Evolutionary conservation across 2,329 filamentous ascomycete species (phyloP), one percentile per base, ranked within the genome.

Genomic region (Aureobasidium subglaciale): DNA sequence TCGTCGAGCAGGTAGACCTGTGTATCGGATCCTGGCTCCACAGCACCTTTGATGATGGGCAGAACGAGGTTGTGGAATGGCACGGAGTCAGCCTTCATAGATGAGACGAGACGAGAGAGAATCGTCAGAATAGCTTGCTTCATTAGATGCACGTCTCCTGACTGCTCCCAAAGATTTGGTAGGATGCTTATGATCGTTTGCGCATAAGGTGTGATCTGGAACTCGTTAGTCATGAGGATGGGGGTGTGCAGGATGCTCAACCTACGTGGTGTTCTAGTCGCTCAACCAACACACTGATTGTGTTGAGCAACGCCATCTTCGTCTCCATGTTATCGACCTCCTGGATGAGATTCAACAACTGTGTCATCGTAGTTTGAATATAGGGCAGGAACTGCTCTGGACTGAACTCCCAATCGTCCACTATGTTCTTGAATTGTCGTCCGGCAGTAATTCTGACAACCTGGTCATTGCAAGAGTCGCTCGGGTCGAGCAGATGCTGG

Each of bases 371-470:
- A 18, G 85, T 80, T 1, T 87, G 78, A 0, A 89, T 87, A 67
- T 86, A 93, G 0, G 90, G 89, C 50, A 87, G 67, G 67, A 97
- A 96, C 10, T 77, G 73, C 4, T 87, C 81, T 2, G 84, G 78
- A 10, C 80, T 79, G 67, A 96, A 97, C 53, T 86, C 86, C 68
- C 91, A 90, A 40, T 95, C 90, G 63, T 96, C 87, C 0, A 89
- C 83, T 40, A 96, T 81, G 61, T 81, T 80, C 63, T 86, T 86
- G 49, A 99, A 81, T 63, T 95, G 89, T 55, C 91, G 81, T 5
- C 89, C 93, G 3, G 93, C 90, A 2, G 92, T 96, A 54, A 97
- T 86, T 13, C 90, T 84, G 29, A 99, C 93, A 0, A 97, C 91
- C 53, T 90, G 79, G 65, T 99, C 93, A 65, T 99, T 99, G 58